These are phyloP conservation scores for Clitoria ternatea DNA, from an alignment of 306 rosid species.

Conservation along the genomic window DNA sequence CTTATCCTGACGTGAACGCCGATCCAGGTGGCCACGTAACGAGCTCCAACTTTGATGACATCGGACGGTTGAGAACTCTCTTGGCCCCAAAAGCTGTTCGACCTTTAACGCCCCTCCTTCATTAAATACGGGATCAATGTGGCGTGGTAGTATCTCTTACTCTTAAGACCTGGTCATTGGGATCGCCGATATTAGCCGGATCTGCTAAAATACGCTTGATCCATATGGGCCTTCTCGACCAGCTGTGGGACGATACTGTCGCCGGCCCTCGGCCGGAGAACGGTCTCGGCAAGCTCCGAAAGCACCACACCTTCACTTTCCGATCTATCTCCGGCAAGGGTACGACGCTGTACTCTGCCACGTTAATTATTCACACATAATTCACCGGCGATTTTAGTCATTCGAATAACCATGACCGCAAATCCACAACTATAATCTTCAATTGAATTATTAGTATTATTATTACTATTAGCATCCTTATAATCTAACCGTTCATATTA, in stretches of 20 bases:
- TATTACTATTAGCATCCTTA: neutral
- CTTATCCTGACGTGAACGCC: conserved; percentile 53
- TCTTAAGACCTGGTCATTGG: conserved; percentile 1
- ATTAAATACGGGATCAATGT: conserved; percentile 35
- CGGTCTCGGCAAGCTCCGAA: conserved; percentile 92
- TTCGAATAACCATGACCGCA: neutral
- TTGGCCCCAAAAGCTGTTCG: conserved; percentile 43
- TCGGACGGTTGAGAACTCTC: conserved; percentile 34
- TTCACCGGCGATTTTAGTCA: neutral
- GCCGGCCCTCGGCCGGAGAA: conserved; percentile 87
- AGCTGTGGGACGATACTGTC: conserved; percentile 96
- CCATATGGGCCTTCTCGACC: conserved; percentile 85
- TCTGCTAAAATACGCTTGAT: conserved; percentile 32
- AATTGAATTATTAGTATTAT: neutral
- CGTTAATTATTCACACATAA: conserved; percentile 2
- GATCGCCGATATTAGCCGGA: conserved; percentile 16
- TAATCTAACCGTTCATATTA: neutral
- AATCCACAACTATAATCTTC: neutral
- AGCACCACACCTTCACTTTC: conserved; percentile 39
- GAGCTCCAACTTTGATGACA: neutral
- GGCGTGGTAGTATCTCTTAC: neutral
- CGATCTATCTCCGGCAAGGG: conserved; percentile 62
- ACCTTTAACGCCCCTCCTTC: conserved; percentile 36
- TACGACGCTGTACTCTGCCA: conserved; percentile 41
- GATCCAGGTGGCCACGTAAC: conserved; percentile 53